Conservation (phyloP, 257 asterid genomes). For the Nemophila menziesii region DNA sequence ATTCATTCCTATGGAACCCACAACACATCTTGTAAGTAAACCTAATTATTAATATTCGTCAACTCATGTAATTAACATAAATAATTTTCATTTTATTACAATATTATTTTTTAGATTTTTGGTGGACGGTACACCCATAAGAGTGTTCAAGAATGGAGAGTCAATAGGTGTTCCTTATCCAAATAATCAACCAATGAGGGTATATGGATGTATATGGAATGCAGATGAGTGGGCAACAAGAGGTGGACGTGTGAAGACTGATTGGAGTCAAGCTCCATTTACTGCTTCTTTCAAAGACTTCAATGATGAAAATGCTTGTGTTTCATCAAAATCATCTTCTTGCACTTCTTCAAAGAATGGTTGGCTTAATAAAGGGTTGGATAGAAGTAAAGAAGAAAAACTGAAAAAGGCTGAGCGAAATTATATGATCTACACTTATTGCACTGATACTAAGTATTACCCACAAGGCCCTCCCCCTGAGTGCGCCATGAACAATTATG, state of each 20-base stretch:
- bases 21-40: not conserved
- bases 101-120: not conserved
- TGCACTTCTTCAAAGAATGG: not conserved
- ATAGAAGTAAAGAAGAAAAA: not conserved
- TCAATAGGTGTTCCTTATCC: not conserved
- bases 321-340: not conserved
- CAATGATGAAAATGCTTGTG: not conserved
- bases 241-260: not conserved
- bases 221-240: not conserved
- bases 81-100: too few species aligned
- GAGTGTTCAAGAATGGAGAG: not conserved
- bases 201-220: not conserved
- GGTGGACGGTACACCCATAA: not conserved
- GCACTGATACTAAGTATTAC: not conserved
- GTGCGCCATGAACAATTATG: too few species aligned
- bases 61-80: too few species aligned
- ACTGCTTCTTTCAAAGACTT: not conserved
- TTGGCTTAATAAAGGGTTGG: not conserved
- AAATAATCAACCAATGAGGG: not conserved
- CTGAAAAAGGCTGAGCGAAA: not conserved
- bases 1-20: not conserved
- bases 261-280: not conserved
- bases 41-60: too few species aligned
- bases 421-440: not conserved
- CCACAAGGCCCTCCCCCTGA: not conserved